Evolutionary conservation across 2,329 filamentous ascomycete genomes (phyloP), one percentile per base, ranked within the genome.

Genomic region (Beauveria sp.): DNA sequence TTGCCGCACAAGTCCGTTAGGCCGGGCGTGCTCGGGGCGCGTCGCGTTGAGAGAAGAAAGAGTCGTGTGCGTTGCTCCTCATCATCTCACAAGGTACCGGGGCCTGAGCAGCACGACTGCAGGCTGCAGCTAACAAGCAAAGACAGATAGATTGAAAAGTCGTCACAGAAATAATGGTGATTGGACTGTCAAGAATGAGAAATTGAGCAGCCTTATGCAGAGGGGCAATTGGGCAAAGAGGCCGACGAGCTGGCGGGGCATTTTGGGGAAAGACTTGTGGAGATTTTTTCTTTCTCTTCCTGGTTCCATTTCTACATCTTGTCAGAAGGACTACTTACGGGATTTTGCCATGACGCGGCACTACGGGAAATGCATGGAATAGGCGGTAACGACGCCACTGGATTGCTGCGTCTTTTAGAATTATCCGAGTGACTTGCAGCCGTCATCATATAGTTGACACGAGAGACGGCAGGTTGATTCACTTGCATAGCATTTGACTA

Each of bases 191-290:
- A 38, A 7, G 3, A 18, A 20, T 16, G n/a, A 43, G 40, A 45
- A 45, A 45, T 45, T 56, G 34, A 38, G 14, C 34, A 38, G 34
- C 34, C 34, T 12, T 5, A 22, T 45, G 42, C 24, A 38, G 53
- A 56, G 57, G 57, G 57, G 57, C 57, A 59, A 28, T 12, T 18
- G 48, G 48, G 57, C 57, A 59, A 40, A n/a, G 18, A n/a, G 20
- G 20, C 34, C 43, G 42, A n/a, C 18, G 38, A 60, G 57, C 18
- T 51, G 57, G 57, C 57, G 57, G 57, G 57, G 57, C 57, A 60
- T 52, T 52, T 45, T 49, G 48, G 28, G 28, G 28, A 43, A 20
- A 16, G 14, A 20, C 14, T 26, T 40, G 57, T 60, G 57, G 57
- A 52, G 57, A 18, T 60, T 60, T 52, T 51, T 59, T 28, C 7